Conservation (phyloP, 805 yeast genomes). For the Lipomyces yamadae region DNA sequence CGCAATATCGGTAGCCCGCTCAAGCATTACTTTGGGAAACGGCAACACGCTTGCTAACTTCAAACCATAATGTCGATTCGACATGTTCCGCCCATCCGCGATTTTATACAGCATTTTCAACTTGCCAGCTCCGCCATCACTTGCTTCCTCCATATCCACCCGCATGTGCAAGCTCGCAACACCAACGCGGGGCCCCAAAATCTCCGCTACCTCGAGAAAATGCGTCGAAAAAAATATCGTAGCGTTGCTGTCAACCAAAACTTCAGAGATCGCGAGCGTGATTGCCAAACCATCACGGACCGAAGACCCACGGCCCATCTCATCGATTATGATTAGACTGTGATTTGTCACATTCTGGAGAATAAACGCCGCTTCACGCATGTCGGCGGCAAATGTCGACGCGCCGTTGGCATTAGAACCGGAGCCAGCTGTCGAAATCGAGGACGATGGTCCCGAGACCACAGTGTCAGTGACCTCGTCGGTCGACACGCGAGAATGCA, state of each 20-base stretch:
- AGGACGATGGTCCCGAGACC: slow-evolving; percentile 54
- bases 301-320: slow-evolving; percentile 60
- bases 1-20: slow-evolving; percentile 20
- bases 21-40: slow-evolving; percentile 19
- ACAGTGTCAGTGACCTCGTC: slow-evolving; percentile 24
- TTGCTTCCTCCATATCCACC: slow-evolving; percentile 36
- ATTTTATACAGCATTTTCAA: slow-evolving; percentile 32
- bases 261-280: slow-evolving; percentile 53
- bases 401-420: slow-evolving; percentile 47
- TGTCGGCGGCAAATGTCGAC: slow-evolving; percentile 55
- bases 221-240: slow-evolving; percentile 54
- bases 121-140: slow-evolving; percentile 7
- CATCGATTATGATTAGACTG: slow-evolving; percentile 57
- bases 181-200: slow-evolving; percentile 46
- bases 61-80: slow-evolving; percentile 23
- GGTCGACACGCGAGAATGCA: slow-evolving; percentile 22
- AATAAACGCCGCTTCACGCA: slow-evolving; percentile 55
- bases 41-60: slow-evolving; percentile 22
- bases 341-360: slow-evolving; percentile 46
- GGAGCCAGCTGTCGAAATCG: slow-evolving; percentile 48
- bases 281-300: slow-evolving; percentile 59
- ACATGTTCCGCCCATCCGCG: slow-evolving; percentile 18
- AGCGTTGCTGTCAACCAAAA: slow-evolving; percentile 43
- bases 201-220: slow-evolving; percentile 51
- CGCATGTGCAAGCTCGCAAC: slow-evolving; percentile 51